Percentiles rank a stretch among this genome's conserved stretches.
phyloP scores from a whole-genome alignment of 1,139 yeast genomes.

The Nadsonia starkeyi-henricii region DNA sequence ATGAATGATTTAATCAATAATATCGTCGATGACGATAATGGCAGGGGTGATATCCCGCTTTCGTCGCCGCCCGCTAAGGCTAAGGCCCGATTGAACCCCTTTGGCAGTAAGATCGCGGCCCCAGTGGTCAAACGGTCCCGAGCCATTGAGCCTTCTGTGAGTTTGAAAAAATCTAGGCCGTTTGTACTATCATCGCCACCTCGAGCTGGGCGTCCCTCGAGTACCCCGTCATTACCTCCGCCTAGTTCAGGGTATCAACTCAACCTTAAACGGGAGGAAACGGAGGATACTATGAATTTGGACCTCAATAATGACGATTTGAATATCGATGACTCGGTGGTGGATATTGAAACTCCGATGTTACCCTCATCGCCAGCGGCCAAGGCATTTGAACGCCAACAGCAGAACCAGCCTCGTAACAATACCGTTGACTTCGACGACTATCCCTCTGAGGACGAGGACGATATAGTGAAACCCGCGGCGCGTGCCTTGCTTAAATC shows the following conservation, averaged over 20 bases:
- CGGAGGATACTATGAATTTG: neutral
- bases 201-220: no score
- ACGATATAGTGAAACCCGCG: neutral
- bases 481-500: neutral
- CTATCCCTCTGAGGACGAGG: neutral
- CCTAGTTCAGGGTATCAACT: neutral
- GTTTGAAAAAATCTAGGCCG: slow-evolving; percentile 8
- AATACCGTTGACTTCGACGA: neutral
- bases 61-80: neutral
- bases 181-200: slow-evolving; percentile 2
- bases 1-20: slow-evolving; percentile 19
- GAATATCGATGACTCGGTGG: neutral
- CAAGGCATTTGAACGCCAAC: neutral
- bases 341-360: neutral
- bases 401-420: no score
- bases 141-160: slow-evolving; percentile 7
- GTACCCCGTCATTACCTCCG: neutral
- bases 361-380: neutral
- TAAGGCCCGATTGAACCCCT: neutral
- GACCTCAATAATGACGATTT: neutral
- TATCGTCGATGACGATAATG: slow-evolving; percentile 10
- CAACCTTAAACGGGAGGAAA: neutral
- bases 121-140: neutral
- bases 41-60: no score
- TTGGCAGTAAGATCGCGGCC: neutral